Evolutionary conservation across 306 rosid genomes (phyloP).

Genomic region (Fragaria iinumae): DNA sequence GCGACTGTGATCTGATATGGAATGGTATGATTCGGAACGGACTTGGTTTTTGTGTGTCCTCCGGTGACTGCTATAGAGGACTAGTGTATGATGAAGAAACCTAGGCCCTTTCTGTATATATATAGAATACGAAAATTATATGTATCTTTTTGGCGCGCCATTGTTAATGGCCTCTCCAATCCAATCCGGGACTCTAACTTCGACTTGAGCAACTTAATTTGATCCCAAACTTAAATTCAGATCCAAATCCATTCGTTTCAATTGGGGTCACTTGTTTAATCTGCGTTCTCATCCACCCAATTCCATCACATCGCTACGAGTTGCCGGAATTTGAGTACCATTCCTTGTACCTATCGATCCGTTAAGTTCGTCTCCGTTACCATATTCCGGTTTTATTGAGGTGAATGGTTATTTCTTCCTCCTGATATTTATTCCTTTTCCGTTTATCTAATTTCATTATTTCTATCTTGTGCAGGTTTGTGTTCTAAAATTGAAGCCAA

Average conservation of each 20-base stretch:
- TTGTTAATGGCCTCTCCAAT: conserved; percentile 32
- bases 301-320: background rate
- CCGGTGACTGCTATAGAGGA: conserved; percentile 36
- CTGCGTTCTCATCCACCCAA: too few relatives aligned
- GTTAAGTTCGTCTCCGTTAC: background rate
- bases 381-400: background rate
- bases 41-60: conserved; percentile 30
- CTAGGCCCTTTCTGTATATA: conserved; percentile 25
- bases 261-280: too few relatives aligned
- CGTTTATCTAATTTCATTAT: background rate
- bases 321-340: background rate
- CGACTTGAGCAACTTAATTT: background rate
- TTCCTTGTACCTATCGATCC: background rate
- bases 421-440: background rate
- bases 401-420: background rate
- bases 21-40: conserved; percentile 25
- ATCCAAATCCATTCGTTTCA: background rate
- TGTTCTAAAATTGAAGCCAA: background rate
- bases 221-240: conserved; percentile 8
- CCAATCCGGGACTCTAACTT: conserved; percentile 34
- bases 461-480: background rate
- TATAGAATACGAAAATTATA: conserved; percentile 20
- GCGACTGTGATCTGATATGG: conserved; percentile 29
- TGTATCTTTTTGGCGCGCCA: conserved; percentile 34
- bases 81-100: background rate